Conservation (phyloP, 108 stramenopile genomes). For the Schizochytrium sp. region DNA sequence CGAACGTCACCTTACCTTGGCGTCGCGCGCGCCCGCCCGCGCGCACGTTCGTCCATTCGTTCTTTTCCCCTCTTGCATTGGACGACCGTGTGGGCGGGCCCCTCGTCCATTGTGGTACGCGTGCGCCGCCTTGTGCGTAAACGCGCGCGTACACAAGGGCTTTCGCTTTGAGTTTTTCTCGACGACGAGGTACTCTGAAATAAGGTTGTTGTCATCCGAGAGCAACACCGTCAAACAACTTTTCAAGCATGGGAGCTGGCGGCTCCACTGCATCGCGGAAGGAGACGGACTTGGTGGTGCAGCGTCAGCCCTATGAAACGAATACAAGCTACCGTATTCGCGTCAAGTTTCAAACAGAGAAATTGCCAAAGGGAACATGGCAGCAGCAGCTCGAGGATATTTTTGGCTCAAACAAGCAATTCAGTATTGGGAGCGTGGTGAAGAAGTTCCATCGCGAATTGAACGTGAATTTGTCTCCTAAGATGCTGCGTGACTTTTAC, state of each 20-base stretch:
- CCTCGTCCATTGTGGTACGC: no score
- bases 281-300: not conserved
- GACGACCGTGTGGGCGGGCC: no score
- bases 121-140: no score
- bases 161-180: no score
- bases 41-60: no score
- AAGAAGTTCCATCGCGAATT: not conserved
- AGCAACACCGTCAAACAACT: no score
- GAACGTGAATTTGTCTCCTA: not conserved
- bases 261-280: not conserved
- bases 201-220: no score
- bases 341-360: slow-evolving; percentile 14
- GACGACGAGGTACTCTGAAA: no score
- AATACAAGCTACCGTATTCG: not conserved
- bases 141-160: no score
- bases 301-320: not conserved
- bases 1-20: no score
- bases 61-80: no score
- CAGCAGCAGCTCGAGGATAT: not conserved
- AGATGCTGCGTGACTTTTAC: slow-evolving; percentile 12
- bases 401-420: not conserved
- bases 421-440: not conserved
- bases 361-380: not conserved
- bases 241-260: not conserved
- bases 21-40: no score